Base-by-base conservation (phyloP, 2,329 filamentous ascomycete genomes). In the Fulvia fulva region DNA sequence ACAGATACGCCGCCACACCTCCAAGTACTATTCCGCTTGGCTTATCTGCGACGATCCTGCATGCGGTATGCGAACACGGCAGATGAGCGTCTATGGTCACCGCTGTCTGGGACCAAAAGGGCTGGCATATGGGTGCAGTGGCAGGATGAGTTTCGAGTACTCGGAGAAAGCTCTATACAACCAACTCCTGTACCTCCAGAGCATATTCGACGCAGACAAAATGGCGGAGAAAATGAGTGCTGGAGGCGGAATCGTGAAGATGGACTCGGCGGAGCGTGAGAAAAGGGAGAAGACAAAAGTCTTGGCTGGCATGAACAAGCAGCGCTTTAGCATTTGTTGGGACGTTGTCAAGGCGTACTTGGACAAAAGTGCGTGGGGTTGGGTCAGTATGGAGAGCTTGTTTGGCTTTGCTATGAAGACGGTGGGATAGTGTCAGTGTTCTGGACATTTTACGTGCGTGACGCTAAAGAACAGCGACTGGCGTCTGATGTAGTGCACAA, bases 101-200 rank as follows among this genome's bases (percentile, higher is more conserved):
- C 86, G 91, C 51, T 99, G 94, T 72, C 80, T 97, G 5, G 94
- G 94, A 0, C 90, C 93, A 16, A 87, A 87, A 65, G 91, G 92
- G 1, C 86, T 94, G 2, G 93, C 89, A 0, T 83, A 87, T 56
- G 92, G 91, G 56, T 99, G 94, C 73, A 78, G 87, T 3, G 94
- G 94, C 21, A 85, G 85, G 51, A 97, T 99, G 92, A 79, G 83
- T 22, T 97, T 92, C 72, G 91, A 95, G 76, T 88, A 90, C 70
- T 81, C 83, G 0, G 94, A 97, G 77, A 93, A 94, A 76, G 87
- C 88, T 68, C 82, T 97, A 59, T 97, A 97, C 77, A 97, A 96
- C 74, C 94, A 99, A 76, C 80, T 99, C 43, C 77, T 97, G 55
- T 99, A 96, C 77, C 89, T 92, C 72, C 83, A 88, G 28, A 83